A percentile compares a stretch with the other conserved stretches of the same genome.
phyloP scores from a whole-genome alignment of 306 rosid species.

The Nissolia schottii region DNA sequence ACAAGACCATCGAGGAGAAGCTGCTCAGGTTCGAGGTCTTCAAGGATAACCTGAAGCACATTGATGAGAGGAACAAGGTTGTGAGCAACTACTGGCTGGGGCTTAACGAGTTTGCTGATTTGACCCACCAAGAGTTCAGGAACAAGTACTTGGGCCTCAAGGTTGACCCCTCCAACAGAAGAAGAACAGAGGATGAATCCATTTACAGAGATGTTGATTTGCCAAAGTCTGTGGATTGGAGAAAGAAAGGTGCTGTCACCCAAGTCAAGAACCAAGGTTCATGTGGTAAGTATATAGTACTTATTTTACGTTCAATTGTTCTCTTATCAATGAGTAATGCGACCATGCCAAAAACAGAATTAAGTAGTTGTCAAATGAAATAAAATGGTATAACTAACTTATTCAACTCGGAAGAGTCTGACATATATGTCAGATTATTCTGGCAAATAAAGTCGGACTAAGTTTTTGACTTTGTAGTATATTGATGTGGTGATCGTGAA shows the following conservation, averaged over 20 bases:
- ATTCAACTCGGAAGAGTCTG: too few relatives aligned
- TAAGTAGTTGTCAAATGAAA: too few relatives aligned
- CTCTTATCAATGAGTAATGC: background rate
- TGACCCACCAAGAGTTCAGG: slow-evolving; percentile 59
- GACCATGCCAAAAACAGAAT: too few relatives aligned
- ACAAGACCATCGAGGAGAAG: slow-evolving; percentile 58
- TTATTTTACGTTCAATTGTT: background rate
- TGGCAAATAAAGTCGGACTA: too few relatives aligned
- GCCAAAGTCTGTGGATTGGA: slow-evolving; percentile 73
- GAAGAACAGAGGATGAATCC: slow-evolving; percentile 38
- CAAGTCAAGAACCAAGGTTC: slow-evolving; percentile 65
- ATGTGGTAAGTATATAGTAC: slow-evolving; percentile 45
- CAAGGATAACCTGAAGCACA: slow-evolving; percentile 60
- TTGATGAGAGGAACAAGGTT: slow-evolving; percentile 49
- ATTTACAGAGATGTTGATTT: slow-evolving; percentile 41
- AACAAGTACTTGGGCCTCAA: slow-evolving; percentile 42
- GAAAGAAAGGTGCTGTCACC: slow-evolving; percentile 76
- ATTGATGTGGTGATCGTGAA: background rate
- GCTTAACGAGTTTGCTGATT: slow-evolving; percentile 63
- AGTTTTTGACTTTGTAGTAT: too few relatives aligned
- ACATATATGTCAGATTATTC: too few relatives aligned
- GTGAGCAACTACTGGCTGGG: slow-evolving; percentile 66
- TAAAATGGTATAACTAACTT: too few relatives aligned
- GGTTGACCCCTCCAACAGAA: slow-evolving; percentile 23
- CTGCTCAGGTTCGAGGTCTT: slow-evolving; percentile 58